phyloP scores from a whole-genome alignment of 1,139 yeast species.

The Blastobotrys serpentis region DNA sequence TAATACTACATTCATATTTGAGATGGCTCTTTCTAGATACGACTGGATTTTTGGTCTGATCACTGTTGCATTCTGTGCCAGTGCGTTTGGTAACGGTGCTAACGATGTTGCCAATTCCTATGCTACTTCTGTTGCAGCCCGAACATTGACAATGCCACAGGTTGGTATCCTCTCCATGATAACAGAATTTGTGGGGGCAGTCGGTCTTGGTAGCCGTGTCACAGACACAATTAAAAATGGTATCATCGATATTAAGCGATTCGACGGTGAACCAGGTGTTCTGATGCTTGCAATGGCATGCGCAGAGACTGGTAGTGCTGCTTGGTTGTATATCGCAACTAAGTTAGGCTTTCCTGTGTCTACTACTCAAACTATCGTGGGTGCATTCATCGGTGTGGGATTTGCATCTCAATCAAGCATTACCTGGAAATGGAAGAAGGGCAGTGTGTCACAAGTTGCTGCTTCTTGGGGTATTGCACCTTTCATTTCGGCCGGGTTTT shows the following conservation, averaged over 20 bases:
- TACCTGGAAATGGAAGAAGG: constrained; percentile 73
- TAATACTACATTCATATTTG: too few relatives aligned
- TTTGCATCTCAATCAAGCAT: constrained; percentile 68
- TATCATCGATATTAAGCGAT: constrained; percentile 54
- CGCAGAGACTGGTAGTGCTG: constrained; percentile 73
- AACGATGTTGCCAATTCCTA: constrained; percentile 82
- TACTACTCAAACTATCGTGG: constrained; percentile 76
- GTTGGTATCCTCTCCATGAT: constrained; percentile 68
- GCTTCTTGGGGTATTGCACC: constrained; percentile 87
- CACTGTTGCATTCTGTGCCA: constrained; percentile 62
- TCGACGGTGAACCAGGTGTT: constrained; percentile 59
- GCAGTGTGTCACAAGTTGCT: constrained; percentile 58
- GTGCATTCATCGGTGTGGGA: constrained; percentile 73
- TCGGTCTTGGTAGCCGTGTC: constrained; percentile 66
- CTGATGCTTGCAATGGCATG: constrained; percentile 74
- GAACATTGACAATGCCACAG: constrained; percentile 69
- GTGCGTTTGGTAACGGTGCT: constrained; percentile 84
- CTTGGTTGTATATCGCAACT: constrained; percentile 71
- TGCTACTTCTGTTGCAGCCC: constrained; percentile 65
- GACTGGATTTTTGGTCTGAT: constrained; percentile 66
- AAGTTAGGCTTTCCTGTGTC: constrained; percentile 71
- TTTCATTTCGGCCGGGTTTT: constrained; percentile 62
- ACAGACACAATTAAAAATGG: constrained; percentile 66
- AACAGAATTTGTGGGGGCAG: constrained; percentile 75
- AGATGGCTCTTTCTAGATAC: constrained; percentile 54